Evolutionary conservation across 2,329 filamentous ascomycete species (phyloP).

Genomic region (Thermothelomyces thermophilus): DNA sequence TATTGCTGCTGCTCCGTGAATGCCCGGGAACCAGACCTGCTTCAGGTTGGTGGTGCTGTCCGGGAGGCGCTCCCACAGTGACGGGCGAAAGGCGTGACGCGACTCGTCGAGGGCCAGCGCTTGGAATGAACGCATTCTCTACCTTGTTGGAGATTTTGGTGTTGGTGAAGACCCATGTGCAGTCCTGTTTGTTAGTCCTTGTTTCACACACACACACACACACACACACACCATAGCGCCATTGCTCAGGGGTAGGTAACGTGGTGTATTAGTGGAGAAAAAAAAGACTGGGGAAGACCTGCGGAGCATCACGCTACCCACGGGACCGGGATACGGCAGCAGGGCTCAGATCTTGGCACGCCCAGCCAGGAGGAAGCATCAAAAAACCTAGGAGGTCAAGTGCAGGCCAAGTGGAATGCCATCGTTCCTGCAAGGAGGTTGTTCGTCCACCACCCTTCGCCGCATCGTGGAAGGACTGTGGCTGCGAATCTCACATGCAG

Average conservation of each 20-base stretch:
- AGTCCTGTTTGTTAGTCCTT: conserved; percentile 18
- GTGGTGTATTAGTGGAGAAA: too few species aligned
- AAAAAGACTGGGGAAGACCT: neutral
- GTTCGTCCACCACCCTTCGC: too few species aligned
- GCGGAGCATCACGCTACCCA: neutral
- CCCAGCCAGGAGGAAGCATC: neutral
- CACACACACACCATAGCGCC: too few species aligned
- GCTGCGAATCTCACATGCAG: too few species aligned
- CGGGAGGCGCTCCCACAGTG: conserved; percentile 35
- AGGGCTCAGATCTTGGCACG: conserved; percentile 11
- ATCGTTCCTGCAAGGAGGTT: neutral
- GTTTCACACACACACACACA: neutral
- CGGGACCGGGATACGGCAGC: too few species aligned
- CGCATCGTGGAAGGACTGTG: too few species aligned
- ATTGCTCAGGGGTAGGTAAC: too few species aligned
- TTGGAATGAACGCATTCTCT: conserved; percentile 44
- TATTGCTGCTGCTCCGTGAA: too few species aligned
- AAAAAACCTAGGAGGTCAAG: neutral
- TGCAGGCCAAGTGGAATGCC: too few species aligned
- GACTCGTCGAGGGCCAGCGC: conserved; percentile 45
- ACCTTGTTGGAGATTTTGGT: conserved; percentile 38
- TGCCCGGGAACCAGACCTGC: conserved; percentile 53
- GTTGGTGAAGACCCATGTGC: conserved; percentile 36
- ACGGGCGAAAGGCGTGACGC: conserved; percentile 35
- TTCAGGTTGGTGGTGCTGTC: conserved; percentile 28